Percentiles rank a stretch among this genome's conserved stretches.
Conservation (phyloP, 352 stramenopile species). For the Pythium aquatile region DNA sequence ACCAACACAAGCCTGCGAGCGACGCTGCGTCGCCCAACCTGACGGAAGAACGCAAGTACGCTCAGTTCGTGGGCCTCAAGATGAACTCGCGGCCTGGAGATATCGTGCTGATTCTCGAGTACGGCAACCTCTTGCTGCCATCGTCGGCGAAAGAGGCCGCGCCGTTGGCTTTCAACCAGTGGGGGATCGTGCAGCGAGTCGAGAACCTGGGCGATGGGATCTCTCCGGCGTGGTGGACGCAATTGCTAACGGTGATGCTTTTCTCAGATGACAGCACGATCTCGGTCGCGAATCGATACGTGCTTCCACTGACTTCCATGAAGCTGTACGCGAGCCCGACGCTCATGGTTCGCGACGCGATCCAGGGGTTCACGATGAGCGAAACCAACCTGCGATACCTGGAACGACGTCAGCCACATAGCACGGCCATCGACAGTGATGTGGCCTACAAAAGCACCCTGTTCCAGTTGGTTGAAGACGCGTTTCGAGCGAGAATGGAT, state of each 20-base stretch:
- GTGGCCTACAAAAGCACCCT: neutral
- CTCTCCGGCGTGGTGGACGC: conserved; percentile 37
- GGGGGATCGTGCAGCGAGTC: conserved; percentile 48
- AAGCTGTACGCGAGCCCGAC: conserved; percentile 40
- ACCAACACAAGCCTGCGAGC: conserved; percentile 26
- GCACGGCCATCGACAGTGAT: neutral
- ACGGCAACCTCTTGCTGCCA: conserved; percentile 56
- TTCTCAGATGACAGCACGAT: conserved; percentile 61
- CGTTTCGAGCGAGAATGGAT: conserved; percentile 18
- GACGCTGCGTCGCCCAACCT: neutral
- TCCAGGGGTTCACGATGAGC: conserved; percentile 54
- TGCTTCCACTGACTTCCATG: conserved; percentile 38
- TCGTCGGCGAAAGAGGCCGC: conserved; percentile 33
- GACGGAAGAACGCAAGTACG: conserved; percentile 11
- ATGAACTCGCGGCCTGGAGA: conserved; percentile 43
- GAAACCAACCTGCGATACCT: conserved; percentile 44
- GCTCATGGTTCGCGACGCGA: conserved; percentile 43
- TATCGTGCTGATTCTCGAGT: conserved; percentile 68
- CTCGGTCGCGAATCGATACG: conserved; percentile 54
- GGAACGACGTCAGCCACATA: conserved; percentile 23
- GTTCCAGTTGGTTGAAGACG: conserved; percentile 1
- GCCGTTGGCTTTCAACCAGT: conserved; percentile 49
- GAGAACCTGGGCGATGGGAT: conserved; percentile 43
- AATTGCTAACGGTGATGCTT: conserved; percentile 53
- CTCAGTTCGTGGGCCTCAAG: conserved; percentile 28